These are phyloP conservation scores for Grammothele lineata DNA, from an alignment of 768 basidiomycete genomes.

Conservation along the genomic window DNA sequence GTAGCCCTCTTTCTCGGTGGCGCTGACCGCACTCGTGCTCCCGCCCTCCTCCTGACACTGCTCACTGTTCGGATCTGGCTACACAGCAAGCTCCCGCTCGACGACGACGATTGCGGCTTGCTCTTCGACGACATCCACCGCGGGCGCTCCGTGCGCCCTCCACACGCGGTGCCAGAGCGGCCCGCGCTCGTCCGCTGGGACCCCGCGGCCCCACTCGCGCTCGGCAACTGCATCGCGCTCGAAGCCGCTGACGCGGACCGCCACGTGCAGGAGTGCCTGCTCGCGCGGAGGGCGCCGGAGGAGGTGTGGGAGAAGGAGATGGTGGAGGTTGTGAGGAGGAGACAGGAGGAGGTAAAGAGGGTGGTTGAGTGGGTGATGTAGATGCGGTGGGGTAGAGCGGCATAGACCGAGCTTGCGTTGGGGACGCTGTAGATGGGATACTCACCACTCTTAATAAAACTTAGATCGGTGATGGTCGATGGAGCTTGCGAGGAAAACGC, in stretches of 20 bases:
- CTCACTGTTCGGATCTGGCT: too few relatives aligned
- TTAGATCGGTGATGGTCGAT: not conserved
- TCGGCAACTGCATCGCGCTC: conserved; percentile 87
- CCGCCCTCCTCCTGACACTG: too few relatives aligned
- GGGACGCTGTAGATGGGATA: not conserved
- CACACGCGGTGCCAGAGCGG: conserved; percentile 65
- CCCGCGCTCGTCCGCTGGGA: conserved; percentile 86
- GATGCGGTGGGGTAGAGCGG: not conserved
- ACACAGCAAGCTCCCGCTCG: conserved; percentile 67
- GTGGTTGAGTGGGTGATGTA: conserved; percentile 51
- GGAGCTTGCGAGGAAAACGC: not conserved
- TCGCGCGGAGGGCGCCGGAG: conserved; percentile 30
- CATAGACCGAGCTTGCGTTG: too few relatives aligned
- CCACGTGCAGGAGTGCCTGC: conserved; percentile 47
- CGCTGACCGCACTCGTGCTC: too few relatives aligned
- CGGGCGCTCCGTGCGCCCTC: conserved; percentile 74
- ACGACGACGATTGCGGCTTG: conserved; percentile 77
- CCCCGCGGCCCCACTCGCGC: conserved; percentile 49
- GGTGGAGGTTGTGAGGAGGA: conserved; percentile 49
- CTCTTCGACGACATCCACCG: conserved; percentile 87
- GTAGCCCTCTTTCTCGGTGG: not conserved
- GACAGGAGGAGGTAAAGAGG: conserved; percentile 55
- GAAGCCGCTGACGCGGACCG: conserved; percentile 69
- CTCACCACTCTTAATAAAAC: too few relatives aligned
- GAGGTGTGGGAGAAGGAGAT: conserved; percentile 73